These are phyloP conservation scores for Boletus reticulatus DNA, from an alignment of 768 basidiomycete species.

Conservation along the genomic window DNA sequence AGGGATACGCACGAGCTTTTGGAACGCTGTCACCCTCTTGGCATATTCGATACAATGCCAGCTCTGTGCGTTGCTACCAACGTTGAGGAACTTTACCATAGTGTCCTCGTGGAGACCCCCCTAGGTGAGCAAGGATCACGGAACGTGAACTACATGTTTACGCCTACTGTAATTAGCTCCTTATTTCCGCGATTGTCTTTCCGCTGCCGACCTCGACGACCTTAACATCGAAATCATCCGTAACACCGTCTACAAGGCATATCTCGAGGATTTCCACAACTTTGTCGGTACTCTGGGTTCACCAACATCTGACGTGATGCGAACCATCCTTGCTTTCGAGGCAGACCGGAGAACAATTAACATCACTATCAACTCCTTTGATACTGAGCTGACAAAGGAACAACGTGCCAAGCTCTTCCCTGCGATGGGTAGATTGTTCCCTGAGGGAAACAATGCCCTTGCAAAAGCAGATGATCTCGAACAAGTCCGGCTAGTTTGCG, in stretches of 20 bases:
- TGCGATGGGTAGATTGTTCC: slow-evolving; percentile 88
- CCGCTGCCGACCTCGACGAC: slow-evolving; percentile 95
- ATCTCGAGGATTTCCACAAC: slow-evolving; percentile 94
- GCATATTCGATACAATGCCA: slow-evolving; percentile 98
- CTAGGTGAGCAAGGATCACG: slow-evolving; percentile 59
- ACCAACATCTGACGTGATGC: slow-evolving; percentile 92
- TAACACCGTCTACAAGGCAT: slow-evolving; percentile 98
- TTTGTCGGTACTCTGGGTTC: slow-evolving; percentile 78
- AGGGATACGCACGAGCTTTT: slow-evolving; percentile 96
- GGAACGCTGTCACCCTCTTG: slow-evolving; percentile 95
- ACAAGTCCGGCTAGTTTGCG: slow-evolving; percentile 84
- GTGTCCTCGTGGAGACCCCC: slow-evolving; percentile 95
- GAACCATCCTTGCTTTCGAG: slow-evolving; percentile 89
- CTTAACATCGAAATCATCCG: slow-evolving; percentile 99
- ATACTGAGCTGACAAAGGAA: slow-evolving; percentile 92
- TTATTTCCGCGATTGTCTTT: slow-evolving; percentile 95
- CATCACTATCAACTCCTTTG: slow-evolving; percentile 99
- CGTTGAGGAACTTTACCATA: slow-evolving; percentile 96
- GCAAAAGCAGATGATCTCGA: slow-evolving; percentile 95
- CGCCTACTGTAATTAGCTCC: slow-evolving; percentile 51
- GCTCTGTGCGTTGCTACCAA: slow-evolving; percentile 99
- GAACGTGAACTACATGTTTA: slow-evolving; percentile 1
- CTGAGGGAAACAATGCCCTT: slow-evolving; percentile 92
- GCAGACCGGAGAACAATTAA: slow-evolving; percentile 96
- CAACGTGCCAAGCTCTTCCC: slow-evolving; percentile 94